Evolutionary conservation across 2,329 filamentous ascomycete genomes (phyloP).

Genomic region (Ramularia endophylla): DNA sequence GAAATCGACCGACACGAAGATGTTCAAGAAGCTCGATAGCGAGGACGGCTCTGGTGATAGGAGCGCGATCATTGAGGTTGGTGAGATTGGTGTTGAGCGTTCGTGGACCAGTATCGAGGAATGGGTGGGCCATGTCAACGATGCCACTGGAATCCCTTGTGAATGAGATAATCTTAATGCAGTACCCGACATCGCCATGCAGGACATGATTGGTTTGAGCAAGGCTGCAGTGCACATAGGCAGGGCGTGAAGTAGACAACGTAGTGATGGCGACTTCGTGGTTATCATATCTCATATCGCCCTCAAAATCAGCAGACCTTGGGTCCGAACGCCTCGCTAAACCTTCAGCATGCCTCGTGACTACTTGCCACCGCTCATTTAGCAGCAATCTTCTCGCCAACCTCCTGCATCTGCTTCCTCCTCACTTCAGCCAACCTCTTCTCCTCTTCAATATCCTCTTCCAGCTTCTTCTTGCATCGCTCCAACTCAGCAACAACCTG

Average conservation of each 20-base stretch:
- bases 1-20: no score
- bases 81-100: no score
- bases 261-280: not conserved
- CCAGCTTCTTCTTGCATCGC: slow-evolving; percentile 57
- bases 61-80: no score
- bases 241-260: not conserved
- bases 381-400: slow-evolving; percentile 2
- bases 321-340: slow-evolving; percentile 11
- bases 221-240: no score
- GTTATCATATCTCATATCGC: slow-evolving; percentile 1
- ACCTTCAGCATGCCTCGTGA: not conserved
- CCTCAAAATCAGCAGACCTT: not conserved
- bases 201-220: no score
- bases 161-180: no score
- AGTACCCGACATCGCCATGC: no score
- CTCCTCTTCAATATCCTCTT: slow-evolving; percentile 37
- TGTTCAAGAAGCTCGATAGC: no score
- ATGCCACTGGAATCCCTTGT: no score
- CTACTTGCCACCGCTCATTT: not conserved
- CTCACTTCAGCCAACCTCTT: slow-evolving; percentile 24
- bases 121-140: no score
- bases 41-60: no score
- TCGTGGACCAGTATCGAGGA: no score
- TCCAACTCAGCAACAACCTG: slow-evolving; percentile 33
- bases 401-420: slow-evolving; percentile 25